Evolutionary conservation across 306 rosid genomes (phyloP), one percentile per base, ranked within the genome.

Genomic region (Rubus parviflorus): DNA sequence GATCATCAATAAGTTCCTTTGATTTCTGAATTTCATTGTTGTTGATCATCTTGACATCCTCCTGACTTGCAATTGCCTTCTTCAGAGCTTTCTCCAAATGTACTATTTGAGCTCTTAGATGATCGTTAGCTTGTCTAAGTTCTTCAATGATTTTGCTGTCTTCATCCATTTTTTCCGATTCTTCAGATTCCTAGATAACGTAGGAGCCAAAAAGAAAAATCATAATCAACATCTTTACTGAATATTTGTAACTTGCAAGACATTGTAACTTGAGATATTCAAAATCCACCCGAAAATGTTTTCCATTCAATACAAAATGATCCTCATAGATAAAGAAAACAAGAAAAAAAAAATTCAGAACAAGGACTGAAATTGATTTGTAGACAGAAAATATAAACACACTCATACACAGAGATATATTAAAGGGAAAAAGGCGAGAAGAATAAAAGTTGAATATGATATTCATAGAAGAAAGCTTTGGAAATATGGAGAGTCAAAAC

Each of bases 121-220:
- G 81, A 68, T 88, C 91, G 79, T 87, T 92, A 75, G 70, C 85
- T 72, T 90, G 89, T 38, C 90, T 87, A 58, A 95, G 86, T 70
- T 92, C 93, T 82, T 89, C 96, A 81, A 95, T 95, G 81, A 92
- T 75, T 85, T 88, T 92, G 87, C 87, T 89, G 77, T 95, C 98
- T 85, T 95, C 98, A 13, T 95, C 97, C 98, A 92, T 95, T 82
- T 95, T 95, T 85, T 92, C 97, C 25, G 97, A 90, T 65, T 92
- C 98, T 86, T 92, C 98, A 68, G 88, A 80, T 90, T 95, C 98
- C 98, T 95, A 77, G 48, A 79, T 68, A 70, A 70, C 35, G 13
- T 62, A 75, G 52, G 76, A 84, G 11, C 65, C 75, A 74, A 53
- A 73, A 62, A 67, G 8, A 53, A 72, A 73, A 70, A 77, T 46